Conservation (phyloP, 306 rosid species). For the Ormosia semicastrata region DNA sequence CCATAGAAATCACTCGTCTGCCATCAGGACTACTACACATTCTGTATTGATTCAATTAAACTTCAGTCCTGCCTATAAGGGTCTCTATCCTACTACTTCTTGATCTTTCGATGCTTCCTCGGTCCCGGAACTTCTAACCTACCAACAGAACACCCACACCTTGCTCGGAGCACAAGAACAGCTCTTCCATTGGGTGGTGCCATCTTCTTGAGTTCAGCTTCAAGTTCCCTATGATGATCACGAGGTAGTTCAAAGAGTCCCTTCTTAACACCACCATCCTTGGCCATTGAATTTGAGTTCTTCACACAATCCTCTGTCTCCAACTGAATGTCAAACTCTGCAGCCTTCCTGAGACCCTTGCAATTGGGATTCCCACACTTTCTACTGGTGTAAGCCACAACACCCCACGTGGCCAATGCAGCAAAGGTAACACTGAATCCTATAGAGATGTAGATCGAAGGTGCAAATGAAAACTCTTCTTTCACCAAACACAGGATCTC, state of each 20-base stretch:
- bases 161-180: slow-evolving; percentile 71
- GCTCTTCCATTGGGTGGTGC: slow-evolving; percentile 95
- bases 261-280: slow-evolving; percentile 56
- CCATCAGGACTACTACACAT: slow-evolving; percentile 40
- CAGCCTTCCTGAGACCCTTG: slow-evolving; percentile 75
- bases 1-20: slow-evolving; percentile 29
- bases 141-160: slow-evolving; percentile 98
- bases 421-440: slow-evolving; percentile 61
- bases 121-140: slow-evolving; percentile 95
- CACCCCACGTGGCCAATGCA: slow-evolving; percentile 72
- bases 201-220: slow-evolving; percentile 96
- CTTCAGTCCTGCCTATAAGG: slow-evolving; percentile 33
- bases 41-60: slow-evolving; percentile 30
- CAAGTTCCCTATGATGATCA: slow-evolving; percentile 87
- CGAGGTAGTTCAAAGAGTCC: slow-evolving; percentile 84
- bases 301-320: slow-evolving; percentile 96
- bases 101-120: slow-evolving; percentile 71
- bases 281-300: slow-evolving; percentile 49
- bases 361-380: slow-evolving; percentile 86
- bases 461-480: slow-evolving; percentile 72
- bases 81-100: slow-evolving; percentile 55
- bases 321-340: slow-evolving; percentile 90
- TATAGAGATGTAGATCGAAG: slow-evolving; percentile 66
- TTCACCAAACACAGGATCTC: slow-evolving; percentile 44
- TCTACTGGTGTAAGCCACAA: slow-evolving; percentile 57